Percentiles rank a stretch among this genome's conserved stretches.
Conservation (phyloP, 2,329 filamentous ascomycete genomes). For the Xylariales sp. region DNA sequence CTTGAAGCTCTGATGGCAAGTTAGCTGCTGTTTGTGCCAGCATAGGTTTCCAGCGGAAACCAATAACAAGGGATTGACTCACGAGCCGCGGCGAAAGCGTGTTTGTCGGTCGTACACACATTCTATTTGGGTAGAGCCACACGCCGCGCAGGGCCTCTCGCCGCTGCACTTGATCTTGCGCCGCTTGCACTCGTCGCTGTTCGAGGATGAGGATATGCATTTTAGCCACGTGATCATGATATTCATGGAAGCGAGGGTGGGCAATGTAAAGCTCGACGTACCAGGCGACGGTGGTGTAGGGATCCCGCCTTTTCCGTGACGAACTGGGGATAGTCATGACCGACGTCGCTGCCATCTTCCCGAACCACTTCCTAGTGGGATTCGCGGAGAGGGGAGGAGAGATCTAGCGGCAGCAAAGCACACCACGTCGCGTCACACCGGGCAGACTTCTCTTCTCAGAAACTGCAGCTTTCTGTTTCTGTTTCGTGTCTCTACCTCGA, state of each 20-base stretch:
- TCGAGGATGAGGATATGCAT: background rate
- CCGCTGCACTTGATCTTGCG: conserved; percentile 7
- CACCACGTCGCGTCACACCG: background rate
- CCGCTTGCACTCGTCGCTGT: conserved; percentile 5
- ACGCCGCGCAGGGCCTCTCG: conserved; percentile 1
- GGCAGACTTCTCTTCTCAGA: background rate
- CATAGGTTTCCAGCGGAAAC: background rate
- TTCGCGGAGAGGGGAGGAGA: too few species aligned
- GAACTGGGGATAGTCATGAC: background rate
- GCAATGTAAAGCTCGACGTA: too few species aligned
- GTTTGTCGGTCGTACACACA: conserved; percentile 4
- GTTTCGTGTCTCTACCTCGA: too few species aligned
- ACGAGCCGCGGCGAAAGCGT: background rate
- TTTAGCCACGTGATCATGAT: background rate
- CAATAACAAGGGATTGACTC: background rate
- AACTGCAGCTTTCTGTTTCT: background rate
- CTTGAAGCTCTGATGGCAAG: background rate
- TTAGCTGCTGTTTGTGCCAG: background rate
- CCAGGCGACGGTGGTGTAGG: conserved; percentile 5
- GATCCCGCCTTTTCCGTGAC: conserved; percentile 3
- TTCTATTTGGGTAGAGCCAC: background rate
- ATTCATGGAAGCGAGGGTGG: background rate
- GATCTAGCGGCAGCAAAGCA: too few species aligned
- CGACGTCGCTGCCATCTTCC: too few species aligned
- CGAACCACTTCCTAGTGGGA: too few species aligned